Base-by-base conservation (phyloP, 495 filamentous ascomycete species). In the Tuber melanosporum region DNA sequence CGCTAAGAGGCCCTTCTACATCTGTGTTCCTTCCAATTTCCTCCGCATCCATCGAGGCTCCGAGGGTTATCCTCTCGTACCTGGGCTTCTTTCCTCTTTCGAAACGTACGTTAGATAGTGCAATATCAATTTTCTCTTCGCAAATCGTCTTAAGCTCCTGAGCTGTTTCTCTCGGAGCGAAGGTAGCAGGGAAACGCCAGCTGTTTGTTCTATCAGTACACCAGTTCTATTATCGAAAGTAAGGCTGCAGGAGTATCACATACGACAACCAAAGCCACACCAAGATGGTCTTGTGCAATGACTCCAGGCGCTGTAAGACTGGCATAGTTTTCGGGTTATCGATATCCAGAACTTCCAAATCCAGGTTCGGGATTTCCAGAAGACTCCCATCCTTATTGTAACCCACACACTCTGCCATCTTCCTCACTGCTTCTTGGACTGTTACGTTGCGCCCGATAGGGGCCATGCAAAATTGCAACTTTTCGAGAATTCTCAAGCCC, bases 181-280 rank as follows among this genome's bases (percentile, higher is more conserved):
- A 97, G 17, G 97, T 88, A 72, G 94, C 93, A 17, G 91, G 87
- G 82, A 88, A 91, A 19, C 89, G 89, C 82, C 90, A 91, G 71
- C 87, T 89, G 36, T 22, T 20, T 6, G 32, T 69, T 20, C 26
- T 19, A 70, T 78, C 42, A 78, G 66, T 69, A 74, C 15, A 66
- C 26, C 57, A 66, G 32, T 36, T 66, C 9, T 45, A 10, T 70
- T 46, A 6, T 7, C 47, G 17, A 22, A 44, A 49, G 22, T 41
- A 17, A 70, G 44, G 4, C 72, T 87, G 84, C 73, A 46, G 71
- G 70, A 49, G 44, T 42, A 44, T 42, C n/a, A 77, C 76, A 72
- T 80, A 83, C 82, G 82, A 83, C 83, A 98, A 87, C 95, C 95
- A 99, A 12, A 94, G 86, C 80, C 97, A 99, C 32, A 95, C 84